Percentiles rank a stretch among this genome's conserved stretches.
Conservation (phyloP, 2,329 filamentous ascomycete genomes). For the Zasmidium angulare region DNA sequence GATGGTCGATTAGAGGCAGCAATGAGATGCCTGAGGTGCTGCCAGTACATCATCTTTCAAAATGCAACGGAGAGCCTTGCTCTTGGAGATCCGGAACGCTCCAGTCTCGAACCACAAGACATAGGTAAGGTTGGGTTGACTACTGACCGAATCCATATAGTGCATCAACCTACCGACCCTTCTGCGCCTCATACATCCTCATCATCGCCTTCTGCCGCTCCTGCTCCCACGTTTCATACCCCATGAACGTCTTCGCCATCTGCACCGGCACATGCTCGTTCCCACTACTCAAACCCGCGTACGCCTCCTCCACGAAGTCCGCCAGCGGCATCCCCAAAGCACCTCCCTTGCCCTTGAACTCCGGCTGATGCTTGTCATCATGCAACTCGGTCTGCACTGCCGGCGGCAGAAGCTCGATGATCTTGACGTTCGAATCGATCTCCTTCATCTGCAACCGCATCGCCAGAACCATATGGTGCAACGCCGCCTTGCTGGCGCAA, state of each 20-base stretch:
- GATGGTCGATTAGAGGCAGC: background rate
- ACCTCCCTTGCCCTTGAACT: constrained; percentile 45
- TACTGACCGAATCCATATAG: no score
- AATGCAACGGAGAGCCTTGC: no score
- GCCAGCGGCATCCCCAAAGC: constrained; percentile 55
- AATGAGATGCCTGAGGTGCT: background rate
- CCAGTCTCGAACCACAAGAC: no score
- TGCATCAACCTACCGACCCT: background rate
- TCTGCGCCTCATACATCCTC: constrained; percentile 23
- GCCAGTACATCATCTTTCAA: no score
- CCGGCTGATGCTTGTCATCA: constrained; percentile 55
- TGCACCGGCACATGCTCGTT: constrained; percentile 56
- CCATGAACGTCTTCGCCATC: constrained; percentile 39
- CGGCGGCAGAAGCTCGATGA: constrained; percentile 57
- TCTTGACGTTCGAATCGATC: constrained; percentile 47
- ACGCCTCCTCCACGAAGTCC: constrained; percentile 54
- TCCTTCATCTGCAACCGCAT: constrained; percentile 53
- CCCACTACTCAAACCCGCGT: constrained; percentile 45
- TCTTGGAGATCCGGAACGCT: no score
- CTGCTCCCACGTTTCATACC: constrained; percentile 44
- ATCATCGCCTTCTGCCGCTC: constrained; percentile 47
- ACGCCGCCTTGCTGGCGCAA: constrained; percentile 56
- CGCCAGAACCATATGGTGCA: constrained; percentile 55
- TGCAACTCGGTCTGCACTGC: constrained; percentile 59
- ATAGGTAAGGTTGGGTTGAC: no score